These are phyloP conservation scores for Pyrenophora graminea DNA, from an alignment of 2,329 filamentous ascomycete species.

Conservation along the genomic window DNA sequence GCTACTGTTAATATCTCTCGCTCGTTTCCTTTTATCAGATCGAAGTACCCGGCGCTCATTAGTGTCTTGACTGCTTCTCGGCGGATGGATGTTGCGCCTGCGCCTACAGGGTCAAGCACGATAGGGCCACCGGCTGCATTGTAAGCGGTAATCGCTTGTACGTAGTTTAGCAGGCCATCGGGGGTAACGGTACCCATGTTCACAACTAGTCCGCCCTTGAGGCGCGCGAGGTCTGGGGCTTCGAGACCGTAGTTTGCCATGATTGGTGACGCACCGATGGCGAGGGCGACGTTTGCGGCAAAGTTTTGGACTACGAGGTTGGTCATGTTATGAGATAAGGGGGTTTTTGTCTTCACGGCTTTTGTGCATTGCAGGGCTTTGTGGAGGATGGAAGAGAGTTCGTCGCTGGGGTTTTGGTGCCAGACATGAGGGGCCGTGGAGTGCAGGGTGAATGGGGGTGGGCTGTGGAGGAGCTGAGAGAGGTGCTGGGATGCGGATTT, in stretches of 20 bases:
- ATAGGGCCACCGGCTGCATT: conserved; percentile 76
- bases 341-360: conserved; percentile 65
- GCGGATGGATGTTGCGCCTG: conserved; percentile 77
- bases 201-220: conserved; percentile 79
- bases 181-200: conserved; percentile 94
- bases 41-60: conserved; percentile 74
- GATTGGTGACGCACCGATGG: conserved; percentile 85
- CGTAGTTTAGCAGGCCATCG: conserved; percentile 72
- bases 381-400: conserved; percentile 16
- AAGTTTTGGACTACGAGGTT: conserved; percentile 96
- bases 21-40: conserved; percentile 93
- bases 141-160: conserved; percentile 77
- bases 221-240: conserved; percentile 74
- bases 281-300: conserved; percentile 85
- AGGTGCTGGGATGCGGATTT: conserved; percentile 66
- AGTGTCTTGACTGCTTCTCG: conserved; percentile 72
- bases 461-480: conserved; percentile 55
- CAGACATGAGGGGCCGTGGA: conserved; percentile 22
- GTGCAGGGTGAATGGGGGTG: conserved; percentile 31
- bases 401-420: conserved; percentile 23
- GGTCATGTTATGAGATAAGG: conserved; percentile 95
- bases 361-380: conserved; percentile 55
- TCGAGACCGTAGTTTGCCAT: conserved; percentile 90
- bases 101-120: conserved; percentile 87
- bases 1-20: conserved; percentile 78